Percentiles rank a stretch among this genome's conserved stretches.
phyloP scores from a whole-genome alignment of 306 rosid species.

The Cotoneaster glaucophyllus region DNA sequence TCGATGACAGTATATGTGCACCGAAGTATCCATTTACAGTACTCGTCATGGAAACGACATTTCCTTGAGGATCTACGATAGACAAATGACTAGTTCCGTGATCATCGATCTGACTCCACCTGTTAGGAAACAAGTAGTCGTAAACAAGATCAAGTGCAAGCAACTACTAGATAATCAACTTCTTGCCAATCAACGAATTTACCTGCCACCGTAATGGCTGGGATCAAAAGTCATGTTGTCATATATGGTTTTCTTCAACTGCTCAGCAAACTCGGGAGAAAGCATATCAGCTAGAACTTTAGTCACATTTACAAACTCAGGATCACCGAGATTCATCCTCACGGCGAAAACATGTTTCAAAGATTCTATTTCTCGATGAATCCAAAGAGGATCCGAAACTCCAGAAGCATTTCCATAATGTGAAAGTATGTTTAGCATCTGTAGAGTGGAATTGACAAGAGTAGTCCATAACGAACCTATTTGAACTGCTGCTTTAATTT shows the following conservation, averaged over 20 bases:
- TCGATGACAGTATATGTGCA: conserved; percentile 53
- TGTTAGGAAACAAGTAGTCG: conserved; percentile 4
- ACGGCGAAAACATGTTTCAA: conserved; percentile 66
- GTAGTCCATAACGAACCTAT: background rate
- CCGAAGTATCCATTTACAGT: conserved; percentile 74
- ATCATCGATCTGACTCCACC: conserved; percentile 76
- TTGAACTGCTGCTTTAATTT: background rate
- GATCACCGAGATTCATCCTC: conserved; percentile 88
- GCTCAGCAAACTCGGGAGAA: conserved; percentile 57
- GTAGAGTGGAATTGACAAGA: conserved; percentile 13
- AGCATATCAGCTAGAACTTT: conserved; percentile 66
- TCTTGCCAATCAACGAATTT: conserved; percentile 10
- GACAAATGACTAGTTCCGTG: conserved; percentile 82
- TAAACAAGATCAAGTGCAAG: too few relatives aligned
- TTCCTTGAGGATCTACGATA: conserved; percentile 46
- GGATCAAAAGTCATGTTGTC: conserved; percentile 63
- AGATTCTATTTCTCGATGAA: conserved; percentile 71
- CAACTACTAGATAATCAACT: background rate
- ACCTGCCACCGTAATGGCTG: conserved; percentile 70
- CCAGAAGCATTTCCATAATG: conserved; percentile 56
- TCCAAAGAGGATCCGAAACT: conserved; percentile 56
- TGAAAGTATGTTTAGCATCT: conserved; percentile 75
- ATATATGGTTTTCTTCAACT: conserved; percentile 45
- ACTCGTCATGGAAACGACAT: conserved; percentile 75
- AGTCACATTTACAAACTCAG: conserved; percentile 58